A percentile compares a stretch with the other conserved stretches of the same genome.
Evolutionary conservation across 805 yeast species (phyloP).

Genomic region (Candida schatavii): DNA sequence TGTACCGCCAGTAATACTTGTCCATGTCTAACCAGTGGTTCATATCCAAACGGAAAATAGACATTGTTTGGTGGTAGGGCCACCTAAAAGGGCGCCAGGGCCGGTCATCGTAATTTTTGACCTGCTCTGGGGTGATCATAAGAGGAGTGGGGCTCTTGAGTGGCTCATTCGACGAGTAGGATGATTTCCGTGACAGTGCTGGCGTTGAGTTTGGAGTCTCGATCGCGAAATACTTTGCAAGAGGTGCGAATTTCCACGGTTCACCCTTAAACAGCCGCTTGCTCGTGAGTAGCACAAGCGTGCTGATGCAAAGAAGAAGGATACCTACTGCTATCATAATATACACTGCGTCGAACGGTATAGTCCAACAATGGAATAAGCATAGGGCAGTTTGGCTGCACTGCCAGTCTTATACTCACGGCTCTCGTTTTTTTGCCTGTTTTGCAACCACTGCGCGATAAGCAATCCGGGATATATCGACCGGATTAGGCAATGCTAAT

Average conservation of each 20-base stretch:
- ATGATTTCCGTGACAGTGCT: conserved; percentile 1
- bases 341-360: too few relatives aligned
- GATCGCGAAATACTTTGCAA: not conserved
- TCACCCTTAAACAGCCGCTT: not conserved
- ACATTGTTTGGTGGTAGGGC: conserved; percentile 81
- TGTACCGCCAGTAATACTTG: conserved; percentile 65
- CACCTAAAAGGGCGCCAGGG: conserved; percentile 82
- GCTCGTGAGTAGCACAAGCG: not conserved
- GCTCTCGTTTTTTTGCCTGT: too few relatives aligned
- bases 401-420: too few relatives aligned
- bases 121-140: conserved; percentile 65
- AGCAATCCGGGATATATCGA: conserved; percentile 8
- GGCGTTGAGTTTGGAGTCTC: not conserved
- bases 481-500: conserved; percentile 5
- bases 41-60: conserved; percentile 65
- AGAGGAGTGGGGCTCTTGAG: conserved; percentile 54
- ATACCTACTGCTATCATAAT: not conserved
- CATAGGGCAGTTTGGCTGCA: too few relatives aligned
- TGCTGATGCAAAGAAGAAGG: not conserved
- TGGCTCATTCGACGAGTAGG: conserved; percentile 9
- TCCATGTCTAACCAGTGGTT: conserved; percentile 83
- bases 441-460: too few relatives aligned
- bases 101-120: conserved; percentile 62
- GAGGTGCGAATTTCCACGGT: too few relatives aligned
- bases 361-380: too few relatives aligned